Evolutionary conservation across 345 rosid genomes (phyloP).

Genomic region (Citrus inodora): DNA sequence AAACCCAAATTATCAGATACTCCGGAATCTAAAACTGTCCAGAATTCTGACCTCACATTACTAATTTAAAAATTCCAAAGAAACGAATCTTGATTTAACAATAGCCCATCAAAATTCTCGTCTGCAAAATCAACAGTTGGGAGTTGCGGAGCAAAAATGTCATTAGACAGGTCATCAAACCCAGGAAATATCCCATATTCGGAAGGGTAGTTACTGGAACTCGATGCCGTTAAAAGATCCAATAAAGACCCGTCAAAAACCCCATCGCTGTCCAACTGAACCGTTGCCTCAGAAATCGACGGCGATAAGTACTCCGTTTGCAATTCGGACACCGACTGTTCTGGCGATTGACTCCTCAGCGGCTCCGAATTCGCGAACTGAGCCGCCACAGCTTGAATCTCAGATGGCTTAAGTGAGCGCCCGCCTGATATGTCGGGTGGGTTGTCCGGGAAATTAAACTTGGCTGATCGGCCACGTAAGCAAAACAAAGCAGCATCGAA

Average conservation of each 20-base stretch:
- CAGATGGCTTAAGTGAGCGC: conserved; percentile 36
- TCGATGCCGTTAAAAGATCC: conserved; percentile 26
- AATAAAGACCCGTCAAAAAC: conserved; percentile 20
- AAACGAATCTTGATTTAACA: conserved; percentile 31
- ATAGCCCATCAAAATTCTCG: conserved; percentile 30
- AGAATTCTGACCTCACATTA: not conserved
- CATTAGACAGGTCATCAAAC: conserved; percentile 46
- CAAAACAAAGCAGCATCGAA: conserved; percentile 83
- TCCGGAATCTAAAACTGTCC: conserved; percentile 26
- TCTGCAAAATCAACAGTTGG: conserved; percentile 28
- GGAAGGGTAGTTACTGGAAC: conserved; percentile 23
- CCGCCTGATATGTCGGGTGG: conserved; percentile 62
- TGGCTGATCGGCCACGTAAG: conserved; percentile 60
- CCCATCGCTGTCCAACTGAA: conserved; percentile 27
- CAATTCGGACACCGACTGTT: conserved; percentile 24
- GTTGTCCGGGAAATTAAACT: conserved; percentile 65
- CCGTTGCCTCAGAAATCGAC: conserved; percentile 35
- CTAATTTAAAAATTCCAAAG: conserved; percentile 60
- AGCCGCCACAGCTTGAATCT: conserved; percentile 64
- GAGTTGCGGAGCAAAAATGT: conserved; percentile 27
- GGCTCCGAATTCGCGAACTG: conserved; percentile 48
- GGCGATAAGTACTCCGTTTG: conserved; percentile 47
- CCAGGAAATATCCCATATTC: conserved; percentile 53
- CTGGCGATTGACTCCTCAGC: conserved; percentile 6
- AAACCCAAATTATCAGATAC: not conserved